Base-by-base conservation (phyloP, 768 basidiomycete species). In the Hericium coralloides region DNA sequence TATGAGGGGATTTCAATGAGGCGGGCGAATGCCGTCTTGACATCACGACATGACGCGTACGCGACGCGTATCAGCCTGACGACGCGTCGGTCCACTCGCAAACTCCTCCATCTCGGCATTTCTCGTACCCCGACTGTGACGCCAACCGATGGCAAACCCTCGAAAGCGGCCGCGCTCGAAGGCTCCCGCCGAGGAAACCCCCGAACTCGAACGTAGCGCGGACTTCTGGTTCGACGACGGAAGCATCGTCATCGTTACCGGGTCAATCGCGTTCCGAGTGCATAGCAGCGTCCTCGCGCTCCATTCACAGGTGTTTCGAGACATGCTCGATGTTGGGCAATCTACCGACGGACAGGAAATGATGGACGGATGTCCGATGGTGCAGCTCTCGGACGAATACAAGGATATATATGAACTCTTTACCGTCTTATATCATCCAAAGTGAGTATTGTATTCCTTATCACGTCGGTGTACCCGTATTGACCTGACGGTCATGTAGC, bases 191-290 rank as follows among this genome's bases (percentile, higher is more conserved):
- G 41, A 43, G 2, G 41, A 15, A 20, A 6, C 41, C 20, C 6
- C 41, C 41, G 41, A 43, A 43, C 41, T 43, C 41, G 20, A 43
- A 43, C 15, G 41, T 17, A 15, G 20, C 14, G 17, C 10, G 14
- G 59, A 50, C 55, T 57, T 60, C 60, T 49, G 49, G 49, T 49
- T 49, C 14, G 22, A 31, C 49, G 58, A 59, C 39, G 58, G 58
- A 15, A 56, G 50, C 45, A 38, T 59, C 10, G 52, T 59, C 20
- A 36, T 59, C 36, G 15, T 47, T 7, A 37, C 55, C 10, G 38
- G 36, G 38, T 18, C 41, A 4, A 20, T 17, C 15, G 48, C 22
- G 3, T 59, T 52, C 51, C 49, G 55, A 9, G 58, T 55, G 17
- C 48, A 59, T 31, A 48, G 38, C 14, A 49, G 49, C 10, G 15